phyloP scores from a whole-genome alignment of 2,329 filamentous ascomycete genomes.

The Aspergillus pseudonomiae region DNA sequence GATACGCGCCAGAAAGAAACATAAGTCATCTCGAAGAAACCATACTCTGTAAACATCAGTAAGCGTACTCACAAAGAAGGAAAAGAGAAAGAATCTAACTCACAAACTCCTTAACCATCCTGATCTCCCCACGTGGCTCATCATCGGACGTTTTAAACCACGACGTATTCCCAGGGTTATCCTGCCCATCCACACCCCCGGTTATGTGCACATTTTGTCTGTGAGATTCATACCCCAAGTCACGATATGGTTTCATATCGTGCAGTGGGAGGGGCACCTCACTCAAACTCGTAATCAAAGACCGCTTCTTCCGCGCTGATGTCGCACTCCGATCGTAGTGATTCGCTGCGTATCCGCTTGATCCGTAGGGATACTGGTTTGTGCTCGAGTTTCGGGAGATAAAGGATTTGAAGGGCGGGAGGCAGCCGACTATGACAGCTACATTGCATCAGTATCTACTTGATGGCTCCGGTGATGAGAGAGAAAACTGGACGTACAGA shows the following conservation, averaged over 20 bases:
- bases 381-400: slow-evolving; percentile 9
- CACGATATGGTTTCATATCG: neutral
- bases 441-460: neutral
- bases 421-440: slow-evolving; percentile 24
- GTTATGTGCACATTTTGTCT: neutral
- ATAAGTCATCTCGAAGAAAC: neutral
- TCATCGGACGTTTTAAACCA: neutral
- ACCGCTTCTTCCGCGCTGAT: neutral
- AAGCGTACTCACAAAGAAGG: neutral
- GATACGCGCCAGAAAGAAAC: neutral
- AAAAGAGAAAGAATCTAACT: neutral
- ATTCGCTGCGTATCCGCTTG: neutral
- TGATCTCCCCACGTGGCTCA: neutral
- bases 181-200: neutral
- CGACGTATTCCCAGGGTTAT: neutral
- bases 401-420: slow-evolving; percentile 22
- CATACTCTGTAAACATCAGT: neutral
- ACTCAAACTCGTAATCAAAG: neutral
- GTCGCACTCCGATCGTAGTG: neutral
- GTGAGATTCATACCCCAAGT: neutral
- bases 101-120: slow-evolving; percentile 5
- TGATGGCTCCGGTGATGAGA: too few species aligned
- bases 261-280: neutral
- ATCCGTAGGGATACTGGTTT: neutral
- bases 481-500: slow-evolving; percentile 13